A percentile compares a stretch with the other conserved stretches of the same genome.
phyloP scores from a whole-genome alignment of 1,284 basidiomycete species.

The Sphagnurus paluster region DNA sequence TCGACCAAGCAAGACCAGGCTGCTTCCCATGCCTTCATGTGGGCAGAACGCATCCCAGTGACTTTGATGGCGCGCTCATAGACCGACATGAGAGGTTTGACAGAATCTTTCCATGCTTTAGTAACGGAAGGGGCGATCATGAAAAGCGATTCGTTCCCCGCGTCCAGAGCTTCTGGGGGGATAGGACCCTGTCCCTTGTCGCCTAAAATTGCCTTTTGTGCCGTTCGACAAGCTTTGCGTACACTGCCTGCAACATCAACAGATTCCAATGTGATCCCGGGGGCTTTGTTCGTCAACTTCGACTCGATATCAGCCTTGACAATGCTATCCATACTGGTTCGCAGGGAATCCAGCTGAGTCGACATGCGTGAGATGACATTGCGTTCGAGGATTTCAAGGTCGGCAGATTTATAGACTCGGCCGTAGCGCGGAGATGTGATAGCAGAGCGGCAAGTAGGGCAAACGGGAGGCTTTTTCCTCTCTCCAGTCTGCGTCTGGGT shows the following conservation, averaged over 20 bases:
- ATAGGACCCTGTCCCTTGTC: conserved; percentile 19
- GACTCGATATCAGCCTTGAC: conserved; percentile 18
- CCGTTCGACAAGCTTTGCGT: conserved; percentile 14
- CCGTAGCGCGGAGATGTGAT: conserved; percentile 59
- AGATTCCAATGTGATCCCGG: conserved; percentile 2
- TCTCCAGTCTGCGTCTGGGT: conserved; percentile 29
- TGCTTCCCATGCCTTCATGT: conserved; percentile 52
- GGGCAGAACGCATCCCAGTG: conserved; percentile 45
- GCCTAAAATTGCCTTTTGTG: conserved; percentile 12
- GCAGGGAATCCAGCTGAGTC: conserved; percentile 33
- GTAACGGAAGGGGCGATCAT: conserved; percentile 30
- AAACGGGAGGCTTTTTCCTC: conserved; percentile 43
- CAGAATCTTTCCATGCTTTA: conserved; percentile 36
- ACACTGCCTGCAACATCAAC: conserved; percentile 11
- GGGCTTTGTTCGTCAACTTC: conserved; percentile 4
- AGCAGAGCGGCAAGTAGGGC: conserved; percentile 54
- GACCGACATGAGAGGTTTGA: conserved; percentile 29
- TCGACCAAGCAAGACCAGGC: conserved; percentile 49
- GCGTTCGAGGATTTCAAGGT: conserved; percentile 63
- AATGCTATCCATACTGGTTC: conserved; percentile 28
- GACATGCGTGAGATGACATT: conserved; percentile 59
- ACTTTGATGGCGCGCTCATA: conserved; percentile 39
- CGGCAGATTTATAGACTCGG: conserved; percentile 59
- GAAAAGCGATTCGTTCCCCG: conserved; percentile 28
- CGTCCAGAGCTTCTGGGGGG: conserved; percentile 21